Percentiles rank a stretch among this genome's conserved stretches.
These are phyloP conservation scores for Populus ilicifolia DNA, from an alignment of 345 rosid genomes.

Conservation along the genomic window DNA sequence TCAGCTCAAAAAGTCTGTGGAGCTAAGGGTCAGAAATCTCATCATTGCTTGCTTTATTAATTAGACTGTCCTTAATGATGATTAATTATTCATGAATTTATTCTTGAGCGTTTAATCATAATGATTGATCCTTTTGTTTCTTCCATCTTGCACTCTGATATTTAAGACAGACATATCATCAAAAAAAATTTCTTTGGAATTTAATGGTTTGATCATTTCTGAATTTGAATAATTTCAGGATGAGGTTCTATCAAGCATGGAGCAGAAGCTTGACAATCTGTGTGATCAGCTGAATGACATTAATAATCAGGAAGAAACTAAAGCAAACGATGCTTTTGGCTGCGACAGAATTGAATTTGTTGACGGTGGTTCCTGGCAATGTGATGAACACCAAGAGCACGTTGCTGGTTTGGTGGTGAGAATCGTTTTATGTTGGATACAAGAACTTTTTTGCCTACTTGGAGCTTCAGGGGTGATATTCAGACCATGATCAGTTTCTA, in stretches of 20 bases:
- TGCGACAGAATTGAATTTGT: slow-evolving; percentile 38
- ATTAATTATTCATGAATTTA: no score
- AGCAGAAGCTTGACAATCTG: slow-evolving; percentile 72
- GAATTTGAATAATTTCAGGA: slow-evolving; percentile 44
- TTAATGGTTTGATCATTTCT: neutral
- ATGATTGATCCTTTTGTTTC: no score
- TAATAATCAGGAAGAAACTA: slow-evolving; percentile 33
- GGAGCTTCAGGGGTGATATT: neutral
- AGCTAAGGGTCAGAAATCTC: slow-evolving; percentile 56
- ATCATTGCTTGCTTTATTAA: neutral
- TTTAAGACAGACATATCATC: neutral
- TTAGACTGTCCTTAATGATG: neutral
- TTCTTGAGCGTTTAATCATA: no score
- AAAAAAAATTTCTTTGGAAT: neutral
- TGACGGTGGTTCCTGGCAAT: slow-evolving; percentile 83
- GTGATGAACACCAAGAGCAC: slow-evolving; percentile 64
- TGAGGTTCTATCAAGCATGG: slow-evolving; percentile 73
- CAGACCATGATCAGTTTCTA: neutral
- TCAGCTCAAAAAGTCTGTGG: slow-evolving; percentile 61
- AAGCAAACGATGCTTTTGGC: slow-evolving; percentile 37
- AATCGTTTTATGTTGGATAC: neutral
- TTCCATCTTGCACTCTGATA: neutral
- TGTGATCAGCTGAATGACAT: slow-evolving; percentile 49
- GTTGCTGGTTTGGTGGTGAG: slow-evolving; percentile 42
- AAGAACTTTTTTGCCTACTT: neutral